Base-by-base conservation (phyloP, 768 basidiomycete genomes). In the Coprinopsis marcescibilis region DNA sequence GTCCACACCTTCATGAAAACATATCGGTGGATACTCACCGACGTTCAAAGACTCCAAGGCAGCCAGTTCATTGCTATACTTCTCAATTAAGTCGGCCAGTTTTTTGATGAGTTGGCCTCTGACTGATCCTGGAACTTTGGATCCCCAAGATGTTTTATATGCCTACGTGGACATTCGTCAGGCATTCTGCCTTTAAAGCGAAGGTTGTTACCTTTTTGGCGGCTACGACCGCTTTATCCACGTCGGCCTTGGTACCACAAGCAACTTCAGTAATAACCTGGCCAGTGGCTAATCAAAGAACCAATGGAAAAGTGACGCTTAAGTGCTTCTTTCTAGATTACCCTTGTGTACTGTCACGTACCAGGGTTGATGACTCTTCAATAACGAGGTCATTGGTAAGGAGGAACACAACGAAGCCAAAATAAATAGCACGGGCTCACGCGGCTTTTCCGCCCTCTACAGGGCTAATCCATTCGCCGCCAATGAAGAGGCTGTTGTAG, bases 211-310 rank as follows among this genome's bases (percentile, higher is more conserved):
- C 79, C 57, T 72, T 76, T 48, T 78, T 72, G 0, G 86, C 86
- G 30, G 75, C 82, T 3, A 69, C 64, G 47, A 91, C 89, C 0
- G 90, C 90, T 38, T 62, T 55, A 61, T 94, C 85, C 51, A 95
- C 79, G 58, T 94, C 91, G 51, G 78, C 73, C 7, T 71, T 47
- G 1, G 78, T 78, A 23, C 73, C 89, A 58, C 77, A 78, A 0
- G 77, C 63, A 49, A 89, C 65, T 33, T 69, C 48, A 0, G 78
- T 77, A 58, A 82, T 72, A 39, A 76, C 53, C 57, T 85, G 73
- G 34, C 86, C 89, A n/a, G 63, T 88, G 0, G 85, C 75, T 85
- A 46, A n/a, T n/a, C n/a, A n/a, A n/a, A n/a, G n/a, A n/a, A n/a
- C n/a, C n/a, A n/a, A n/a, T n/a, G n/a, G n/a, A n/a, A n/a, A n/a